Base-by-base conservation (phyloP, 2,329 filamentous ascomycete species). In the Talaromyces sp. region DNA sequence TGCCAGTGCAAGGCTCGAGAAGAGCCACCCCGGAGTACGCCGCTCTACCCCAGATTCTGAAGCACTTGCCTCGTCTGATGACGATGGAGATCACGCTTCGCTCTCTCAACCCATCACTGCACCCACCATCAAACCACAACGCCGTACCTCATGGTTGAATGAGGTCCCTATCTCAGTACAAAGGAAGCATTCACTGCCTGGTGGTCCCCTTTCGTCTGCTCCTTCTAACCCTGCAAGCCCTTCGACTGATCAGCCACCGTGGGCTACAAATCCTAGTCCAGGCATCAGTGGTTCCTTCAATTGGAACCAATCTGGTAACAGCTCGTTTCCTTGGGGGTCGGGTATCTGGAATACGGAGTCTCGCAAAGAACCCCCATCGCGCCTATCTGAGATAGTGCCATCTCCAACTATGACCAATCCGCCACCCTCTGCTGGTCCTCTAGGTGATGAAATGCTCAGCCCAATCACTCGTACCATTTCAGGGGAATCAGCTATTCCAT, bases 21-120 rank as follows among this genome's bases (percentile, higher is more conserved):
- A 91, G 70, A 80, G 88, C 45, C 88, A 89, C 65, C 70, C 78
- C 30, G 77, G 78, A 50, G 82, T 86, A 51, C 85, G 92, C 64
- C 88, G 89, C 49, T 91, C 91, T 7, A 97, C 93, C 1, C 93
- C 93, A 19, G 94, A 97, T 69, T 97, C 92, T 3, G 93, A 97
- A 70, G 93, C 90, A 47, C 78, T 97, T 54, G 91, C 89, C 47
- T 97, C 93, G 61, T 97, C 92, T 11, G 94, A 97, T 71, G 94
- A 97, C 71, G 94, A 99, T 72, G 82, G 79, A 52, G 89, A 96
- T 55, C 81, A 85, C 68, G 80, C 83, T 61, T 80, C 80, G 40
- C 78, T 83, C 82, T 52, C 72, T 68, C 65, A 75, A 75, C 64
- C 69, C 70, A 53, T 67, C 73, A 54, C 67, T 71, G 50, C 82